These are phyloP conservation scores for Martensiomyces pterosporus DNA, from an alignment of 192 early-diverging fungal genomes.

Conservation along the genomic window DNA sequence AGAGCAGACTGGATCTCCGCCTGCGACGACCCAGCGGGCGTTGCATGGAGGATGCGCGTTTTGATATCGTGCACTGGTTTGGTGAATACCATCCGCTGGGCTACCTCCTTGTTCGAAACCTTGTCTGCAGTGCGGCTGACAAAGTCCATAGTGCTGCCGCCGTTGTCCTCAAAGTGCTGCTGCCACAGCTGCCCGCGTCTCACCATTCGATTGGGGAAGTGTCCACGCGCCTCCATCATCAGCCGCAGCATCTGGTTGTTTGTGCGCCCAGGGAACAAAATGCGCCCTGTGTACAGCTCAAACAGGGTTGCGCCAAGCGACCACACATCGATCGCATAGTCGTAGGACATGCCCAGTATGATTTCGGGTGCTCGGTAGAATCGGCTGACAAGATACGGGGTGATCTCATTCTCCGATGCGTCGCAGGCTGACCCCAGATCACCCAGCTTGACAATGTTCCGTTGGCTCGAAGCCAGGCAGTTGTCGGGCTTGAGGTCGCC, in stretches of 20 bases:
- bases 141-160: conserved; percentile 41
- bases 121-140: conserved; percentile 45
- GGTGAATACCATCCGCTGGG: conserved; percentile 59
- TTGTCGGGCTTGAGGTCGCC: conserved; percentile 99
- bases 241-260: conserved; percentile 96
- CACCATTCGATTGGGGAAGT: conserved; percentile 78
- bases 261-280: conserved; percentile 86
- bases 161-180: conserved; percentile 85
- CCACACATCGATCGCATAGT: conserved; percentile 91
- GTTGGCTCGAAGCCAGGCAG: conserved; percentile 81
- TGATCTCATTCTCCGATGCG: conserved; percentile 84
- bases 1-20: conserved; percentile 50
- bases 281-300: conserved; percentile 93
- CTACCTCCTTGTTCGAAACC: conserved; percentile 64
- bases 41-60: conserved; percentile 57
- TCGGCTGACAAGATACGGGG: conserved; percentile 90
- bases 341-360: conserved; percentile 86
- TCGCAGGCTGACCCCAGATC: conserved; percentile 94
- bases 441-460: conserved; percentile 81
- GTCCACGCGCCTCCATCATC: conserved; percentile 93
- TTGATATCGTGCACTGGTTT: conserved; percentile 72
- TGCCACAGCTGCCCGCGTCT: conserved; percentile 74
- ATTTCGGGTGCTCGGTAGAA: conserved; percentile 98
- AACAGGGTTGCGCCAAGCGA: conserved; percentile 91
- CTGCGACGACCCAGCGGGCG: conserved; percentile 33